These are phyloP conservation scores for Suhomyces canberraensis DNA, from an alignment of 805 yeast species.

Conservation along the genomic window DNA sequence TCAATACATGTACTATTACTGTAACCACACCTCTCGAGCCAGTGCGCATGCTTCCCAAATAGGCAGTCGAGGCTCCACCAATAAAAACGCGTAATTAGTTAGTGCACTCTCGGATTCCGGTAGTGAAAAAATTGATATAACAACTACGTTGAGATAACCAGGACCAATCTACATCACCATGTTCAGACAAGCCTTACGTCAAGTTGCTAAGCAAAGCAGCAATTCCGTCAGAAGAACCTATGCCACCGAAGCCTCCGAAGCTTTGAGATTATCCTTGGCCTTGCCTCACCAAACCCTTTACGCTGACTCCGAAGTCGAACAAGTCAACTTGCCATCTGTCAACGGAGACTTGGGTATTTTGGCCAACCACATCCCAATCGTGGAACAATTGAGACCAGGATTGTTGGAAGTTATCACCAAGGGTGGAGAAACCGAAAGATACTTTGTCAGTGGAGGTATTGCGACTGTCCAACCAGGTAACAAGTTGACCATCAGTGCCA, in stretches of 20 bases:
- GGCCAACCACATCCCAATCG: slow-evolving; percentile 96
- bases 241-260: slow-evolving; percentile 82
- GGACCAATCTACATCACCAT: slow-evolving; percentile 21
- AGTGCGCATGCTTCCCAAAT: slow-evolving; percentile 17
- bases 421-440: slow-evolving; percentile 68
- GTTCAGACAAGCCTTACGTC: slow-evolving; percentile 65
- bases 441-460: slow-evolving; percentile 92
- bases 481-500: slow-evolving; percentile 82
- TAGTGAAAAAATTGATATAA: slow-evolving; percentile 7
- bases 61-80: slow-evolving; percentile 32
- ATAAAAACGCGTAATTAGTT: slow-evolving; percentile 23
- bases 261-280: slow-evolving; percentile 83
- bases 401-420: slow-evolving; percentile 86
- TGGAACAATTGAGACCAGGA: slow-evolving; percentile 96
- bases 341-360: slow-evolving; percentile 96
- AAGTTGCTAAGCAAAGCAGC: slow-evolving; percentile 56
- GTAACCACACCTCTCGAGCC: not conserved
- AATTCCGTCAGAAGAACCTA: slow-evolving; percentile 71
- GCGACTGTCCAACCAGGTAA: slow-evolving; percentile 96
- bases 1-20: not conserved
- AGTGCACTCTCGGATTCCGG: slow-evolving; percentile 5
- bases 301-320: slow-evolving; percentile 52
- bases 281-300: slow-evolving; percentile 80
- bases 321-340: slow-evolving; percentile 94
- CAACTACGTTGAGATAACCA: not conserved